These are phyloP conservation scores for Beta corolliflora DNA, from an alignment of 179 eudicot genomes.

Conservation along the genomic window DNA sequence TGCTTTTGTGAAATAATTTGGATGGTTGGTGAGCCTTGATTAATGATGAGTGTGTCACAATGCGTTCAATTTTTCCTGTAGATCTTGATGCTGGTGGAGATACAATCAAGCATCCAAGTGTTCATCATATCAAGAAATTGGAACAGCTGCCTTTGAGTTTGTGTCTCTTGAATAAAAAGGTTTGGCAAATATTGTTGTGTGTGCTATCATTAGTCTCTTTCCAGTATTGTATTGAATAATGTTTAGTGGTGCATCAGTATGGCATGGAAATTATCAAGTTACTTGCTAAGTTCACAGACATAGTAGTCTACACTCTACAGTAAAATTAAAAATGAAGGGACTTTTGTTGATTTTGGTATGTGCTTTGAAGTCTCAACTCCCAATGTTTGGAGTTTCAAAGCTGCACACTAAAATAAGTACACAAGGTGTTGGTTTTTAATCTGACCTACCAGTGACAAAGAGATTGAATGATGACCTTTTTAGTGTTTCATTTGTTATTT, in stretches of 20 bases:
- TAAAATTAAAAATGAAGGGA: too few relatives aligned
- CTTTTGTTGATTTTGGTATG: too few relatives aligned
- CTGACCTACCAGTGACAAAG: too few relatives aligned
- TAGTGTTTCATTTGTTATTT: too few relatives aligned
- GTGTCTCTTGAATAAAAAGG: constrained; percentile 65
- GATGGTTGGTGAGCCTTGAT: neutral
- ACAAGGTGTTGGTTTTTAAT: too few relatives aligned
- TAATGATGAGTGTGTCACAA: constrained; percentile 8
- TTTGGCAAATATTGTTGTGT: constrained; percentile 20
- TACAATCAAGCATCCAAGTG: constrained; percentile 39
- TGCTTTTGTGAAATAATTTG: constrained; percentile 4
- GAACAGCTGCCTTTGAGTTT: constrained; percentile 71
- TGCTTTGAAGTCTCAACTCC: too few relatives aligned
- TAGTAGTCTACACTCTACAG: neutral
- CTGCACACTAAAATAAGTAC: too few relatives aligned
- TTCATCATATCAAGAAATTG: constrained; percentile 48
- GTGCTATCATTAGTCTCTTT: neutral
- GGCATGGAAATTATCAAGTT: neutral
- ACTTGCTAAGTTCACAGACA: neutral
- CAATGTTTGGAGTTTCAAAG: too few relatives aligned
- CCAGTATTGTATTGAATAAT: neutral
- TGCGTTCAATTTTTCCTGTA: constrained; percentile 26
- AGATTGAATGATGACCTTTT: too few relatives aligned
- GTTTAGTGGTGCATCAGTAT: too few relatives aligned
- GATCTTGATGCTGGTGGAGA: constrained; percentile 39